Evolutionary conservation across 2,329 filamentous ascomycete genomes (phyloP), one percentile per base, ranked within the genome.

Genomic region (Botrytis fragariae): DNA sequence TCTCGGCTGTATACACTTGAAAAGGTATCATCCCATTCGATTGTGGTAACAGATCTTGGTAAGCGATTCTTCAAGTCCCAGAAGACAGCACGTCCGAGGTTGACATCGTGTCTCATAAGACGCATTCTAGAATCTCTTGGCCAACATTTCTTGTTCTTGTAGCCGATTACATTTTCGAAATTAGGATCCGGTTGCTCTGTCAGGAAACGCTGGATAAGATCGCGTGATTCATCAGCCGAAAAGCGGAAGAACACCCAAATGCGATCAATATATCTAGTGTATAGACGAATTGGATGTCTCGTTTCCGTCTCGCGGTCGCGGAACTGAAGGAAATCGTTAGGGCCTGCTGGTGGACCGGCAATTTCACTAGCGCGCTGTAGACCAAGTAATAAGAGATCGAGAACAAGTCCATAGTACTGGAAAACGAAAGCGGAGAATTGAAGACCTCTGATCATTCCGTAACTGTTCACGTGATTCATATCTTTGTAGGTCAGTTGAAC

Each of bases 141-240:
- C 96, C 96, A 99, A 84, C 97, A 99, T 82, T 98, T 99, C 87
- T 99, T 99, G 84, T 97, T 99, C 85, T 93, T 95, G 83, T 98
- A 99, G 0, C 96, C 96, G 78, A 99, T 98, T 60, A 99, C 96
- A 77, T 99, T 99, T 82, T 99, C 96, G 77, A 99, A 99, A 81
- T 99, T 99, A 3, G 96, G 96, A 82, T 99, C 97, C 0, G 96
- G 96, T 80, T 99, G 95, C 81, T 99, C 97, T 0, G 97, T 99
- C 77, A 99, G 86, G 87, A 98, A 99, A 16, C 96, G 92, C 82
- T 99, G 96, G 74, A 99, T 99, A 64, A 99, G 86, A 79, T 99
- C 96, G 75, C 96, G 88, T 4, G 95, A 97, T 80, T 99, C 96
- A 63, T 99, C 96, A 0, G 95, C 95, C 5, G 89, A 92, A 82